phyloP scores from a whole-genome alignment of 2,329 filamentous ascomycete genomes.

The Xylariaceae sp. region DNA sequence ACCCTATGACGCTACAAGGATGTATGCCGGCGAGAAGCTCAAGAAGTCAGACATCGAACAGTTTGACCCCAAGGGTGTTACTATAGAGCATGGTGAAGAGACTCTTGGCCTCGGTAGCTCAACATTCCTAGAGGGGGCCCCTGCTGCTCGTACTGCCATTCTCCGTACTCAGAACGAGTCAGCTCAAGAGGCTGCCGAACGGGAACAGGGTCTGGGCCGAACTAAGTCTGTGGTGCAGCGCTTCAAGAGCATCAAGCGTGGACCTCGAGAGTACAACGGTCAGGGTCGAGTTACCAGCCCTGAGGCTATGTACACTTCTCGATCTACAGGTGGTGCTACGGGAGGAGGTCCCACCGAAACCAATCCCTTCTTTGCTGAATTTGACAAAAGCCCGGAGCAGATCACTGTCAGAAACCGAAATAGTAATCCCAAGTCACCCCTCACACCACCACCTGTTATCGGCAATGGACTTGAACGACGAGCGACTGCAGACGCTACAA shows the following conservation, averaged over 20 bases:
- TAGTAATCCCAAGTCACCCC: conserved; percentile 31
- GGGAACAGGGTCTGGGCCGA: conserved; percentile 65
- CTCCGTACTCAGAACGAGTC: conserved; percentile 70
- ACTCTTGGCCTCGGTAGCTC: conserved; percentile 83
- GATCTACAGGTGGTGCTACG: conserved; percentile 35
- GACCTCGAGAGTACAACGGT: conserved; percentile 57
- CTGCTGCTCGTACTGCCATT: conserved; percentile 76
- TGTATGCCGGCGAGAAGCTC: conserved; percentile 53
- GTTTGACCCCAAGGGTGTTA: conserved; percentile 67
- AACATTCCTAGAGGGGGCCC: conserved; percentile 91
- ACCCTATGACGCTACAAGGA: conserved; percentile 79
- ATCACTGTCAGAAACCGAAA: conserved; percentile 43
- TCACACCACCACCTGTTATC: conserved; percentile 49
- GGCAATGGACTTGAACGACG: conserved; percentile 57
- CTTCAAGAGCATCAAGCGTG: conserved; percentile 74
- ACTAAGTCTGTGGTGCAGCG: conserved; percentile 96
- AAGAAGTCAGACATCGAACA: conserved; percentile 44
- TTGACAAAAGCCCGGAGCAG: conserved; percentile 53
- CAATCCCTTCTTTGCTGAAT: conserved; percentile 85
- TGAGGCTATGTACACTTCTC: conserved; percentile 43
- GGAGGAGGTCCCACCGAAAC: conserved; percentile 42
- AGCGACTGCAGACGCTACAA: conserved; percentile 54
- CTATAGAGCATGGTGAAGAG: conserved; percentile 79
- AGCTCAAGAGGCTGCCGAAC: conserved; percentile 49
- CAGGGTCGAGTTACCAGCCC: conserved; percentile 56